Evolutionary conservation across 768 basidiomycete species (phyloP).

Genomic region (Fibroporia radiculosa): DNA sequence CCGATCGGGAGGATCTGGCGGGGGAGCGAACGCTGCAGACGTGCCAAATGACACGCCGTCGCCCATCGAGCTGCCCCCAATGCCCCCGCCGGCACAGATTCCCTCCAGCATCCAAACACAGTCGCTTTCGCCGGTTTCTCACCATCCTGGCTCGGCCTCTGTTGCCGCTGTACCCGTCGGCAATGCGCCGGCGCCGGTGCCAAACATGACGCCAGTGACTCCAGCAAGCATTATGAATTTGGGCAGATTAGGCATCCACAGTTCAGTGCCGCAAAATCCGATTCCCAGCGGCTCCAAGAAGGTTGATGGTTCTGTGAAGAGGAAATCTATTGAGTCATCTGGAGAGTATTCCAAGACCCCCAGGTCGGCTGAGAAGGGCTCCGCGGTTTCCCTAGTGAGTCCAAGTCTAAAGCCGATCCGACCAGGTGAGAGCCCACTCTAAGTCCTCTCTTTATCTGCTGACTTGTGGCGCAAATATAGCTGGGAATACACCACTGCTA

Average conservation of each 20-base stretch:
- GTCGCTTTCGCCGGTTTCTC: background rate
- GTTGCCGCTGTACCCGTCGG: slow-evolving; percentile 4
- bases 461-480: slow-evolving; percentile 12
- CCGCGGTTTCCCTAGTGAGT: slow-evolving; percentile 30
- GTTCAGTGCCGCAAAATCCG: slow-evolving; percentile 21
- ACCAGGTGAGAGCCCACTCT: slow-evolving; percentile 41
- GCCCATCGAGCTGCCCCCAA: slow-evolving; percentile 71
- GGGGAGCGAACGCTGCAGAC: slow-evolving; percentile 21
- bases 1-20: slow-evolving; percentile 35
- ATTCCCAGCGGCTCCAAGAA: slow-evolving; percentile 8
- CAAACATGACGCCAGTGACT: slow-evolving; percentile 67
- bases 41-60: slow-evolving; percentile 57
- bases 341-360: slow-evolving; percentile 8
- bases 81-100: slow-evolving; percentile 81
- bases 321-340: slow-evolving; percentile 18
- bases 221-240: slow-evolving; percentile 93
- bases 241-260: slow-evolving; percentile 49
- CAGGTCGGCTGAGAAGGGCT: slow-evolving; percentile 16
- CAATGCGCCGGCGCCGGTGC: slow-evolving; percentile 7
- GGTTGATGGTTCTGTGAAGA: slow-evolving; percentile 16
- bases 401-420: slow-evolving; percentile 65
- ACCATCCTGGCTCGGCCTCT: background rate
- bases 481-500: slow-evolving; percentile 25
- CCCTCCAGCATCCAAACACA: slow-evolving; percentile 5
- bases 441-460: slow-evolving; percentile 1